Conservation (phyloP, 257 asterid genomes). For the Nicotiana tomentosiformis region DNA sequence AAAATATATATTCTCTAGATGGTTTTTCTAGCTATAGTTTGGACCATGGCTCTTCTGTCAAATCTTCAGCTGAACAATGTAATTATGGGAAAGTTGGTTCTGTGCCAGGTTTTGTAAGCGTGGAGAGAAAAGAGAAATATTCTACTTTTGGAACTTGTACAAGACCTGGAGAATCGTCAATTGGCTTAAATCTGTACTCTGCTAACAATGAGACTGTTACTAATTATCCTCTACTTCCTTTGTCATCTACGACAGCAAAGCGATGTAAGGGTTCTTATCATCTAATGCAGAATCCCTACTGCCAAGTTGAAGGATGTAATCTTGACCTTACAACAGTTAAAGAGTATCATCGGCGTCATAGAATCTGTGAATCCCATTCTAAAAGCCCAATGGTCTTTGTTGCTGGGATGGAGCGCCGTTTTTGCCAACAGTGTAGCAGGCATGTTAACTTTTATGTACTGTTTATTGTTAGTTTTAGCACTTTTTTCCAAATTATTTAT, state of each 20-base stretch:
- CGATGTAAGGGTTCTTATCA: conserved; percentile 31
- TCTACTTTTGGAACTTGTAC: conserved; percentile 5
- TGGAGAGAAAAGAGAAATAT: conserved; percentile 1
- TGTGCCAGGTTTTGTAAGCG: no score
- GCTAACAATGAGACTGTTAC: not conserved
- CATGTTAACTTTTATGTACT: not conserved
- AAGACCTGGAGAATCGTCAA: conserved; percentile 19
- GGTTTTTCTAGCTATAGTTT: not conserved
- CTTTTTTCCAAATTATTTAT: not conserved
- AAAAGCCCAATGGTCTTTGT: conserved; percentile 59
- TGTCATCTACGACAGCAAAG: conserved; percentile 18
- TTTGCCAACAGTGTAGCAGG: conserved; percentile 95
- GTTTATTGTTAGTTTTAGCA: no score
- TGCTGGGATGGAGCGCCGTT: conserved; percentile 56
- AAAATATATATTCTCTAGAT: not conserved
- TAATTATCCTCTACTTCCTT: conserved; percentile 9
- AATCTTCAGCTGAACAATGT: not conserved
- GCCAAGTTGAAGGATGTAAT: conserved; percentile 79
- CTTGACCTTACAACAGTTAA: conserved; percentile 58
- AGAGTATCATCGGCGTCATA: conserved; percentile 59
- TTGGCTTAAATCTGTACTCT: conserved; percentile 27
- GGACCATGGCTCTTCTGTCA: not conserved
- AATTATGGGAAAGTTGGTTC: not conserved
- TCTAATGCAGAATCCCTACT: conserved; percentile 43
- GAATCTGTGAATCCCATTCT: conserved; percentile 63